Percentiles rank a stretch among this genome's conserved stretches.
phyloP scores from a whole-genome alignment of 176 grass and related monocot genomes.

The Musa schizocarpa region DNA sequence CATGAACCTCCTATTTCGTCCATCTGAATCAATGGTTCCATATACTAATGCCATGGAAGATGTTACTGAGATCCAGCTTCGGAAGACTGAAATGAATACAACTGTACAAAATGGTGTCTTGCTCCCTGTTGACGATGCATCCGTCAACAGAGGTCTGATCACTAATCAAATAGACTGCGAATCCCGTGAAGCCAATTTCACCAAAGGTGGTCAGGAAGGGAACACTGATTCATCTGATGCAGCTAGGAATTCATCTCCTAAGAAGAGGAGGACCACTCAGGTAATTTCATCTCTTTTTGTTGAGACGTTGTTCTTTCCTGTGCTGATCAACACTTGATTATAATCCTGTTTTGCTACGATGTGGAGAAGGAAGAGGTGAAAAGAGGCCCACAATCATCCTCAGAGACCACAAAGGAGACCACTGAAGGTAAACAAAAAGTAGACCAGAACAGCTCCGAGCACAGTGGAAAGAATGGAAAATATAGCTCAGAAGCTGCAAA shows the following conservation, averaged over 20 bases:
- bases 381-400: neutral
- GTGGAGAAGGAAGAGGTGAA: neutral
- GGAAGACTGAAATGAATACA: neutral
- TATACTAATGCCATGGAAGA: neutral
- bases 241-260: slow-evolving; percentile 11
- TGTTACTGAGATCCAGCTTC: neutral
- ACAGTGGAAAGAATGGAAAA: neutral
- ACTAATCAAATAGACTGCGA: slow-evolving; percentile 1
- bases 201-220: neutral
- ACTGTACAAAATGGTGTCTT: neutral
- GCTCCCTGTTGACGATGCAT: neutral
- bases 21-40: neutral
- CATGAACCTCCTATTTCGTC: neutral
- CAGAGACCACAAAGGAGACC: slow-evolving; percentile 8
- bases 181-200: neutral
- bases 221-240: neutral
- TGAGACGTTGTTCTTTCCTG: no score
- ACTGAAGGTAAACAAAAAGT: slow-evolving; percentile 8
- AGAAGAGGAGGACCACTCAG: slow-evolving; percentile 18
- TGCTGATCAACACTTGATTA: no score
- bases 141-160: neutral
- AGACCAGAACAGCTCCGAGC: slow-evolving; percentile 7
- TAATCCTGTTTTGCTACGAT: neutral
- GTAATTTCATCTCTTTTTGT: neutral
- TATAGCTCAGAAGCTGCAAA: slow-evolving; percentile 6